Base-by-base conservation (phyloP, 225 moss, liverwort and hornwort species). In the Bryum argenteum region DNA sequence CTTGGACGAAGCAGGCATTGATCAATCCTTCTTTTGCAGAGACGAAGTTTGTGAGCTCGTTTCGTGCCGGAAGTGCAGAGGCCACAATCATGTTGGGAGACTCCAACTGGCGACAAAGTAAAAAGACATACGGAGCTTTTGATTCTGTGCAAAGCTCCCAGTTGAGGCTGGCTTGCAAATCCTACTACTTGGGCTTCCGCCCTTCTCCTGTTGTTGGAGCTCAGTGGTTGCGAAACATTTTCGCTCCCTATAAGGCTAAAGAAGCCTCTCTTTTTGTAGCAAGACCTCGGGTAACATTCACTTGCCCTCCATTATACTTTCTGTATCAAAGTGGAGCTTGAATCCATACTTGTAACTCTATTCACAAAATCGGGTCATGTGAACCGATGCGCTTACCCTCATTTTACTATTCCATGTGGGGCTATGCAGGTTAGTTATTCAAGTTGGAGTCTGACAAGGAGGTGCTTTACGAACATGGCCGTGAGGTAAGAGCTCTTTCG, bases 31-130 rank as follows among this genome's bases (percentile, higher is more conserved):
- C 39, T 71, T 8, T 55, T 80, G 65, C 83, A 89, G 89, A 89
- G 74, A 83, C 85, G 17, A 83, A 78, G 74, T 89, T 89, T 66
- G 76, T 83, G 69, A 86, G 81, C 83, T 81, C 81, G 16, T 89
- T 83, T 67, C 69, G 69, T 58, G 9, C 67, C 21, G 78, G 78
- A 48, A 72, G 57, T 54, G 43, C 60, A n/a, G 71, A 82, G 72
- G 80, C 83, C 52, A 58, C 62, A 50, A 50, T 17, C 6, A 17
- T 75, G 20, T 54, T 87, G 63, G 87, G 80, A 10, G 69, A 73
- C 37, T 39, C 63, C 18, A 57, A 58, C 45, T 80, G 83, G 80
- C 73, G 58, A 38, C 87, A 83, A 47, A 69, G 67, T 38, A 80
- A 63, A 48, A 48, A 48, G 67, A 42, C 70, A 5, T 83, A 76